These are phyloP conservation scores for Tricholoma flavovirens DNA, from an alignment of 768 basidiomycete genomes.

Conservation along the genomic window DNA sequence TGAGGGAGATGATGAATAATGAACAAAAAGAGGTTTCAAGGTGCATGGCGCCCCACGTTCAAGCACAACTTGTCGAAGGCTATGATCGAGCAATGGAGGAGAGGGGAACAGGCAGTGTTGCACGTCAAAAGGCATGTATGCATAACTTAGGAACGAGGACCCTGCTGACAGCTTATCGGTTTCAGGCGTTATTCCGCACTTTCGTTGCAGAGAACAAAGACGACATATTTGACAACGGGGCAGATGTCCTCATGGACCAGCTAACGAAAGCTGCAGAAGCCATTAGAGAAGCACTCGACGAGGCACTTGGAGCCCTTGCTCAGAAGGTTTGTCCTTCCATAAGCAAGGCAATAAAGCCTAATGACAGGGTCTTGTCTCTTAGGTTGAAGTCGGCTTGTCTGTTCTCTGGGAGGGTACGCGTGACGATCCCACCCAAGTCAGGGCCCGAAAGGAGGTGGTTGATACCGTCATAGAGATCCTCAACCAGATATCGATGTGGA, in stretches of 20 bases:
- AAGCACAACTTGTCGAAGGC: conserved; percentile 41
- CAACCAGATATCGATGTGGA: conserved; percentile 41
- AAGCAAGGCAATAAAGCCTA: conserved; percentile 8
- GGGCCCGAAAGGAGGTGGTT: conserved; percentile 33
- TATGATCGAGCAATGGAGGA: conserved; percentile 53
- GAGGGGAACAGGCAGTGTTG: conserved; percentile 49
- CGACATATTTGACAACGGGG: conserved; percentile 47
- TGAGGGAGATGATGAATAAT: conserved; percentile 42
- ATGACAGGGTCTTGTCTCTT: not conserved
- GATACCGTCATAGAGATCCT: conserved; percentile 32
- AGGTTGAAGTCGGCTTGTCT: conserved; percentile 51
- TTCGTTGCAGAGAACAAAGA: conserved; percentile 40
- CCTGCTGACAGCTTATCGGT: not conserved
- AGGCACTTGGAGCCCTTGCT: conserved; percentile 43
- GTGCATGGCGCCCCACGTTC: conserved; percentile 51
- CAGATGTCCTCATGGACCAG: conserved; percentile 43
- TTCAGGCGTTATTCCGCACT: conserved; percentile 42
- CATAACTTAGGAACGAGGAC: not conserved
- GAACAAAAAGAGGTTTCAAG: conserved; percentile 59
- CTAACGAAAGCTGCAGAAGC: conserved; percentile 42
- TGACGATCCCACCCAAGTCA: conserved; percentile 43
- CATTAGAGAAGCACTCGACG: conserved; percentile 43
- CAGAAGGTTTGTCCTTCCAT: conserved; percentile 39
- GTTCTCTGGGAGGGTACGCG: conserved; percentile 53
- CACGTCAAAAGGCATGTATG: conserved; percentile 47